Evolutionary conservation across 1,284 basidiomycete genomes (phyloP), one percentile per base, ranked within the genome.

Genomic region (Ganoderma sinense): DNA sequence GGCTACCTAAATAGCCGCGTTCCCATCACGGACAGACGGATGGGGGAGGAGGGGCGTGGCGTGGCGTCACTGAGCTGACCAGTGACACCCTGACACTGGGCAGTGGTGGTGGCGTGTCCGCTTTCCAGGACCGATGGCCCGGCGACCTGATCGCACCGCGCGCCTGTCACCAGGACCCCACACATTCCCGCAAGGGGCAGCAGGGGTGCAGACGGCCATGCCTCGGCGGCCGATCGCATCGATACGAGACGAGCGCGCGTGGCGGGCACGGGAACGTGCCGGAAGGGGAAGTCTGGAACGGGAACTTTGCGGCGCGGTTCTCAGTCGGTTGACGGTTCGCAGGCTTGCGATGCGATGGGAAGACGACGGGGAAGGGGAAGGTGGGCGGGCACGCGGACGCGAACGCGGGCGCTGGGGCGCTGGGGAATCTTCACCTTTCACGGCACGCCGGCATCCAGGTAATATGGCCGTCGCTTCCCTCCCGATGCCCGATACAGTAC

Each of bases 181-280:
- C 45, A 8, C 45, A 23, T 48, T 10, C 6, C 6, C 36, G 36
- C 36, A 36, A 36, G 36, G 36, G 36, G 36, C 36, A 36, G 36
- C 36, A 36, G 36, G 4, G 33, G 8, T 36, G 36, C n/a, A 36
- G 2, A 48, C 45, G n/a, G 16, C 20, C 43, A 45, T 18, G 16
- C 53, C 53, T 33, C 53, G 53, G 53, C 48, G 62, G 62, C 45
- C 62, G 62, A 64, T 36, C 33, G 33, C 59, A 60, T 60, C 59
- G 59, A 60, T 56, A 56, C 29, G 29, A 31, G 53, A 33, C 53
- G 53, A 56, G 26, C 29, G 31, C 16, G 31, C 53, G 29, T 18
- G 14, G 4, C 26, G 43, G 6, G 43, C 16, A 2, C 43, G 43
- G 45, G n/a, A 48, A 26, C 11, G 23, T 51, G 26, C 53, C 31